phyloP scores from a whole-genome alignment of 352 stramenopile species.

The Globisporangium splendens region DNA sequence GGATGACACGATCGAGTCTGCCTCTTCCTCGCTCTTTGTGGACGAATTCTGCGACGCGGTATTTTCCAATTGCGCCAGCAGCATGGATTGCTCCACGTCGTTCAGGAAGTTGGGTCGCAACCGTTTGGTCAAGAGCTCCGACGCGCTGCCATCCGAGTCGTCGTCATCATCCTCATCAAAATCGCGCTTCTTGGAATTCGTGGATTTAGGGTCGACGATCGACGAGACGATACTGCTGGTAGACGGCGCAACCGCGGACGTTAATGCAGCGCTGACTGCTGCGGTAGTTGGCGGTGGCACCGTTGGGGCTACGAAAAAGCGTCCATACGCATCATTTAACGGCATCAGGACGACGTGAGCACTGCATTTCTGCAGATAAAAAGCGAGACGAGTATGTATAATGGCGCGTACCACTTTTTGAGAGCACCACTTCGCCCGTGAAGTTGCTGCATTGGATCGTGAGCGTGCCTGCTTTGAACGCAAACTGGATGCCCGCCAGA shows the following conservation, averaged over 20 bases:
- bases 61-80: slow-evolving; percentile 46
- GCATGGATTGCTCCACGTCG: slow-evolving; percentile 53
- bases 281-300: slow-evolving; percentile 1
- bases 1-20: slow-evolving; percentile 12
- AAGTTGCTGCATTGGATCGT: slow-evolving; percentile 75
- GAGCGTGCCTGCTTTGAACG: slow-evolving; percentile 51
- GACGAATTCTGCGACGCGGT: slow-evolving; percentile 22
- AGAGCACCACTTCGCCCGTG: slow-evolving; percentile 63
- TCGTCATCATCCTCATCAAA: slow-evolving; percentile 35
- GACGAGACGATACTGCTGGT: slow-evolving; percentile 39
- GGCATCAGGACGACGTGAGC: no score
- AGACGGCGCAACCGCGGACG: slow-evolving; percentile 6
- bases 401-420: slow-evolving; percentile 28
- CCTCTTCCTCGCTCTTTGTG: slow-evolving; percentile 9
- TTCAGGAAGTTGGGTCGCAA: slow-evolving; percentile 57
- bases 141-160: slow-evolving; percentile 17
- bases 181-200: slow-evolving; percentile 61
- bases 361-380: no score
- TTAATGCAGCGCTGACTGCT: neutral
- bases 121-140: slow-evolving; percentile 35
- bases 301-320: slow-evolving; percentile 3
- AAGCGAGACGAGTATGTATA: no score
- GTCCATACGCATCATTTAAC: neutral
- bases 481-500: slow-evolving; percentile 62
- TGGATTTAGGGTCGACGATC: slow-evolving; percentile 18